A percentile compares a stretch with the other conserved stretches of the same genome.
Evolutionary conservation across 2,329 filamentous ascomycete species (phyloP).

Genomic region (Metarhizium robertsii): DNA sequence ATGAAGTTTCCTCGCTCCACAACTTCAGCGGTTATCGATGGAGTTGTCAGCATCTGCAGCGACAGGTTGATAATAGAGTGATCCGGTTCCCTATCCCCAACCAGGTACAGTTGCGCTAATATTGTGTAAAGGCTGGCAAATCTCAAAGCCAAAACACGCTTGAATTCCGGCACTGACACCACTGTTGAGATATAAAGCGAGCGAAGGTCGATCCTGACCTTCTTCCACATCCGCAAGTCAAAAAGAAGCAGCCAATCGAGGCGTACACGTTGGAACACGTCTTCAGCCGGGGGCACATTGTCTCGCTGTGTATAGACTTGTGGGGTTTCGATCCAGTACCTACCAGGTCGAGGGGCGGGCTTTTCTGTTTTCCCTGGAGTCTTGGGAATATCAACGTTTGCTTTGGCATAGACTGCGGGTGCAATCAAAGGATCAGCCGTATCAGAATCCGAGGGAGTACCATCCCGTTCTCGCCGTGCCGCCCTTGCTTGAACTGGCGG

Average conservation of each 20-base stretch:
- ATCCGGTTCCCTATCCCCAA: conserved; percentile 91
- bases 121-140: conserved; percentile 93
- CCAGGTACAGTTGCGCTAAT: conserved; percentile 86
- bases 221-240: conserved; percentile 94
- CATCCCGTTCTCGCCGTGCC: conserved; percentile 43
- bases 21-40: conserved; percentile 91
- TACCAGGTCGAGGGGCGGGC: conserved; percentile 53
- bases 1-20: conserved; percentile 93
- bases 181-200: conserved; percentile 95
- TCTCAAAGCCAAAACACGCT: conserved; percentile 82
- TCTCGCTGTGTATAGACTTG: conserved; percentile 54
- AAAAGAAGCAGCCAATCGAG: conserved; percentile 93
- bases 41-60: conserved; percentile 90
- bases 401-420: conserved; percentile 51
- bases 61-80: conserved; percentile 98
- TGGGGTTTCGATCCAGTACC: conserved; percentile 82
- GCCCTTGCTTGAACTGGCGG: conserved; percentile 47
- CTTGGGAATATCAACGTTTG: conserved; percentile 66
- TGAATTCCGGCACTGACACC: conserved; percentile 92
- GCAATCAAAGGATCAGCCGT: conserved; percentile 56
- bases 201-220: conserved; percentile 78
- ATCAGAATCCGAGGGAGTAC: conserved; percentile 65
- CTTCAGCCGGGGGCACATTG: conserved; percentile 64
- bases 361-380: conserved; percentile 55
- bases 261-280: conserved; percentile 80